A percentile compares a stretch with the other conserved stretches of the same genome.
Evolutionary conservation across 1,284 basidiomycete genomes (phyloP).

Genomic region (Anthracocystis walkeri): DNA sequence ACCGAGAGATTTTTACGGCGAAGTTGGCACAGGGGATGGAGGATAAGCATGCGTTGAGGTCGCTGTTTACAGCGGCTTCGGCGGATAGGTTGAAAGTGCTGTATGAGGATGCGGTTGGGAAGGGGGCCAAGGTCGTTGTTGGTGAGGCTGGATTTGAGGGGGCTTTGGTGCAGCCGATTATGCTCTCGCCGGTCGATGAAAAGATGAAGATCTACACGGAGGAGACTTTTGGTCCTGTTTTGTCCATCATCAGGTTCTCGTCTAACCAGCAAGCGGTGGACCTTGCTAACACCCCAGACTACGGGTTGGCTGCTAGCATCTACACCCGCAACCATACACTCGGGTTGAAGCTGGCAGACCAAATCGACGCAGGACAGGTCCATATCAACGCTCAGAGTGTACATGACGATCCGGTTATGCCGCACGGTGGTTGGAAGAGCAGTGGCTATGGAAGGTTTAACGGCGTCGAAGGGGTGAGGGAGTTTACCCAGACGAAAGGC

Average conservation of each 20-base stretch:
- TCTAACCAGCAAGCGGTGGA: conserved; percentile 78
- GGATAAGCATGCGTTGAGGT: conserved; percentile 63
- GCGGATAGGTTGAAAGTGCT: conserved; percentile 74
- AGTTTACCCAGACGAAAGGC: conserved; percentile 87
- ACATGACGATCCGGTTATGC: conserved; percentile 46
- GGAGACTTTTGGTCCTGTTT: conserved; percentile 87
- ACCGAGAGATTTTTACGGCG: conserved; percentile 66
- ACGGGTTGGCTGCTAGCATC: conserved; percentile 74
- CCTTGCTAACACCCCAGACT: conserved; percentile 74
- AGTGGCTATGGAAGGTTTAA: conserved; percentile 56
- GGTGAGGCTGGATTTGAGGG: conserved; percentile 71
- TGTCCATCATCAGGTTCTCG: conserved; percentile 80
- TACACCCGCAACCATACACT: conserved; percentile 74
- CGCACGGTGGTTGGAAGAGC: conserved; percentile 80
- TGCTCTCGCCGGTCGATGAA: conserved; percentile 73
- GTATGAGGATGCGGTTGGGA: conserved; percentile 73
- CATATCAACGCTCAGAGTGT: conserved; percentile 63
- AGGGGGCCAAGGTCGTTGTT: conserved; percentile 74
- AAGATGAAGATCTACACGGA: conserved; percentile 71
- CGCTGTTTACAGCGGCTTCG: conserved; percentile 73
- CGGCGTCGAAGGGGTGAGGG: conserved; percentile 89
- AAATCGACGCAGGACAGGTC: conserved; percentile 70
- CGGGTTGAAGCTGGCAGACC: conserved; percentile 73
- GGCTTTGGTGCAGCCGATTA: conserved; percentile 74
- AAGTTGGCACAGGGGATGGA: conserved; percentile 28